Percentiles rank a stretch among this genome's conserved stretches.
Conservation (phyloP, 176 grass and related monocot species). For the Oryza longistaminata region DNA sequence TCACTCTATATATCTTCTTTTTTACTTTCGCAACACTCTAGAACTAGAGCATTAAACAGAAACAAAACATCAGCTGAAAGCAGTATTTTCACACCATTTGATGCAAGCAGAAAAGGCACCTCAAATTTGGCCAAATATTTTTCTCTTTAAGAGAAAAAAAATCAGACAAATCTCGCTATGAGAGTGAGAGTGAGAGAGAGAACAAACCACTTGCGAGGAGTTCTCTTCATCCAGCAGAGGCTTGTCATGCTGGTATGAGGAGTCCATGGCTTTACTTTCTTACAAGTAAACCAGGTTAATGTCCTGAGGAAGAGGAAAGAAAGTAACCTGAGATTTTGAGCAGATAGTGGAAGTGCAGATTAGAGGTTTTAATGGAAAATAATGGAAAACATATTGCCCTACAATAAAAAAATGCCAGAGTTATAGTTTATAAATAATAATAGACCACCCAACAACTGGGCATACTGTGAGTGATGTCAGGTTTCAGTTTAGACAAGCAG, state of each 20-base stretch:
- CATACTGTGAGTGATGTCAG: not conserved
- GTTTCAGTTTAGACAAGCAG: not conserved
- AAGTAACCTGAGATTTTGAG: not conserved
- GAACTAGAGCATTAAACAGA: not conserved
- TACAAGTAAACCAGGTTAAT: not conserved
- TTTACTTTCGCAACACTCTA: not conserved
- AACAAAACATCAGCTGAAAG: not conserved
- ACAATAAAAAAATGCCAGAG: not conserved
- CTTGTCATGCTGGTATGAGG: not conserved
- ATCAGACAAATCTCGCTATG: not conserved
- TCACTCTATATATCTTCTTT: not conserved
- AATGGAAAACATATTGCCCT: not conserved
- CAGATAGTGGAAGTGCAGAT: not conserved
- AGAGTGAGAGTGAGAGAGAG: not conserved
- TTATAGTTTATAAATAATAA: not conserved
- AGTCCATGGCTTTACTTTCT: constrained; percentile 19
- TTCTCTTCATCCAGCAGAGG: constrained; percentile 27
- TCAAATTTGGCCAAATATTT: not conserved
- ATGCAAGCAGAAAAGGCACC: not conserved
- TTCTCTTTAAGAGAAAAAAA: not conserved
- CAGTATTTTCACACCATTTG: not conserved
- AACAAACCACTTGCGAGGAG: constrained; percentile 21
- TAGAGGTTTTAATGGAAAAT: not conserved
- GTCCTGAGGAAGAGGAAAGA: not conserved
- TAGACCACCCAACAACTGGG: not conserved